Percentiles rank a stretch among this genome's conserved stretches.
Conservation (phyloP, 225 moss, liverwort and hornwort species). For the Lunularia cruciata region DNA sequence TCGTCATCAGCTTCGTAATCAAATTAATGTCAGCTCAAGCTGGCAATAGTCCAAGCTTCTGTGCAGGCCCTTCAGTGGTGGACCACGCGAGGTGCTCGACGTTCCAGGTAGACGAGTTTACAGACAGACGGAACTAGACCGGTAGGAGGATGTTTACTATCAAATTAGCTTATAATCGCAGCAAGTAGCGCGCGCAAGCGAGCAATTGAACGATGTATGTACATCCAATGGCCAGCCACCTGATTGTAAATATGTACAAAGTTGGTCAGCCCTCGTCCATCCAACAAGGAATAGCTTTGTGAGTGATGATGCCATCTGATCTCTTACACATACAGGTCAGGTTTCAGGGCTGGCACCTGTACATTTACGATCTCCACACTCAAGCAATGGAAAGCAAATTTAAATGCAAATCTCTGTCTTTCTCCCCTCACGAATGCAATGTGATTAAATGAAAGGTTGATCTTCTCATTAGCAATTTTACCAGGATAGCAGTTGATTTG, state of each 20-base stretch:
- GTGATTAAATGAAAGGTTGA: too few species aligned
- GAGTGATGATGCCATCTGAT: conserved; percentile 44
- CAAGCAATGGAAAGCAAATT: conserved; percentile 22
- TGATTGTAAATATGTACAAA: conserved; percentile 48
- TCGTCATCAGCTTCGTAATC: not conserved
- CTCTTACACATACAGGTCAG: conserved; percentile 26
- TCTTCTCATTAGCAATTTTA: not conserved
- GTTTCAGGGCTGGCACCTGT: conserved; percentile 24
- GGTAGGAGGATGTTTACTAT: conserved; percentile 8
- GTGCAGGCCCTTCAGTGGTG: conserved; percentile 44
- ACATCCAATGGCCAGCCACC: conserved; percentile 22
- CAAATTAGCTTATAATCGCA: not conserved
- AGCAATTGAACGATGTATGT: conserved; percentile 9
- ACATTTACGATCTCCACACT: conserved; percentile 25
- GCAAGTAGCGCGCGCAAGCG: not conserved
- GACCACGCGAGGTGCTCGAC: conserved; percentile 45
- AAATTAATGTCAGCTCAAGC: conserved; percentile 22
- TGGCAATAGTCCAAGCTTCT: conserved; percentile 45
- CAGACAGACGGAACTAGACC: conserved; percentile 4
- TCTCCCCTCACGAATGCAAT: too few species aligned
- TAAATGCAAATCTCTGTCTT: not conserved
- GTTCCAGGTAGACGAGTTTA: conserved; percentile 14
- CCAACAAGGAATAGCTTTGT: conserved; percentile 47
- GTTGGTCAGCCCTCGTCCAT: conserved; percentile 32
- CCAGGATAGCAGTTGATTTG: not conserved